These are phyloP conservation scores for Malus hybrid DNA, from an alignment of 331 rosid species.

Conservation along the genomic window DNA sequence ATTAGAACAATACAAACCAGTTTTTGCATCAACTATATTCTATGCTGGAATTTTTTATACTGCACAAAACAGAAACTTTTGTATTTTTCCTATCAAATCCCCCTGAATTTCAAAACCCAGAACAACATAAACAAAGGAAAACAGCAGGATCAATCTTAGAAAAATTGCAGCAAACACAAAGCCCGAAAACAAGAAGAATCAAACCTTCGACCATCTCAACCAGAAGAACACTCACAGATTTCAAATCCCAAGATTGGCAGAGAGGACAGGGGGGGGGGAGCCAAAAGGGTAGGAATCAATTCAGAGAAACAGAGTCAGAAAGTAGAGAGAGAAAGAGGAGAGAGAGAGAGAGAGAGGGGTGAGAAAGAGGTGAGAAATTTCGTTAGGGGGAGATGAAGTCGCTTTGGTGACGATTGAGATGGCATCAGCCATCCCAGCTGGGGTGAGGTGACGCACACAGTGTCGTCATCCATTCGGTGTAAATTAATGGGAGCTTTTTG, in stretches of 20 bases:
- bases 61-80: neutral
- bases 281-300: neutral
- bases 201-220: neutral
- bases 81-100: neutral
- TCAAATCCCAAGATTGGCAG: slow-evolving; percentile 14
- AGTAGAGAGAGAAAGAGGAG: neutral
- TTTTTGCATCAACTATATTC: neutral
- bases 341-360: neutral
- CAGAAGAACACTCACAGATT: neutral
- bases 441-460: slow-evolving; percentile 35
- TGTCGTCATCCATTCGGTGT: slow-evolving; percentile 32
- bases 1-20: neutral
- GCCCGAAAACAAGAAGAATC: neutral
- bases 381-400: slow-evolving; percentile 44
- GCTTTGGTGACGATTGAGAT: slow-evolving; percentile 41
- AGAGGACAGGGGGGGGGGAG: neutral
- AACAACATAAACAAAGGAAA: neutral
- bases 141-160: neutral
- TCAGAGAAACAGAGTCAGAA: slow-evolving; percentile 8
- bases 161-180: neutral
- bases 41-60: neutral
- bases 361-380: neutral
- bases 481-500: neutral
- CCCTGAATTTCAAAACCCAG: neutral
- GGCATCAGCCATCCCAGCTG: slow-evolving; percentile 51